Base-by-base conservation (phyloP, 495 filamentous ascomycete genomes). In the Mycothermus thermophilus region DNA sequence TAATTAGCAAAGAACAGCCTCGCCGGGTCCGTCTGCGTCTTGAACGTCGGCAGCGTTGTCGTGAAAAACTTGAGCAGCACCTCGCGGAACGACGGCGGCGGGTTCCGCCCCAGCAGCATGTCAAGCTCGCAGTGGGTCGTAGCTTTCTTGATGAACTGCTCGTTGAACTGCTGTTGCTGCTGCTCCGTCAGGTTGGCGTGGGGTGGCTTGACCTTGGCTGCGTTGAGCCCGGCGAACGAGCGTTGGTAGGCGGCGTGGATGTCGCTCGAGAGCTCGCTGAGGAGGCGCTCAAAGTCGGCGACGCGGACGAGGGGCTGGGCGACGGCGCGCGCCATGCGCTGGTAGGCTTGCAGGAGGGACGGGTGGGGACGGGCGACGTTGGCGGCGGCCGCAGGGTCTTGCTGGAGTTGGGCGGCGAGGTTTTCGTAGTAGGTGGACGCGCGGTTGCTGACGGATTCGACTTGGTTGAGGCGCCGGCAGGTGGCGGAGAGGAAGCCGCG, bases 401-500 rank as follows among this genome's bases (percentile, higher is more conserved):
- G 50, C 9, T 35, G 27, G 26, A 48, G 38, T 23, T 35, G 27
- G 15, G 47, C 43, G 5, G 18, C 34, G 27, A 39, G 46, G 15
- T 33, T 42, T 30, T 66, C 49, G 40, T 61, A 67, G 48, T 56
- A 63, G 16, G 40, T 44, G 7, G 55, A 51, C 1, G 63, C 55
- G 13, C 53, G 46, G 15, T 32, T 51, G 19, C 58, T 50, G 12
- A 63, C 45, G 8, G 48, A 38, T 40, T 70, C 64, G 18, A 73
- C 53, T 20, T 66, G 60, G 6, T 35, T 14, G 20, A 86, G 66
- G 19, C 71, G 71, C 31, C 74, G 77, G 54, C 76, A 83, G 36
- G 74, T 66, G 26, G 75, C 75, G 12, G 67, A 69, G 33, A 87
- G 60, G 44, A 86, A 77, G 28, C 73, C 69, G 8, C 83, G 74